phyloP scores from a whole-genome alignment of 2,329 filamentous ascomycete genomes.

The Colletotrichum sp. region DNA sequence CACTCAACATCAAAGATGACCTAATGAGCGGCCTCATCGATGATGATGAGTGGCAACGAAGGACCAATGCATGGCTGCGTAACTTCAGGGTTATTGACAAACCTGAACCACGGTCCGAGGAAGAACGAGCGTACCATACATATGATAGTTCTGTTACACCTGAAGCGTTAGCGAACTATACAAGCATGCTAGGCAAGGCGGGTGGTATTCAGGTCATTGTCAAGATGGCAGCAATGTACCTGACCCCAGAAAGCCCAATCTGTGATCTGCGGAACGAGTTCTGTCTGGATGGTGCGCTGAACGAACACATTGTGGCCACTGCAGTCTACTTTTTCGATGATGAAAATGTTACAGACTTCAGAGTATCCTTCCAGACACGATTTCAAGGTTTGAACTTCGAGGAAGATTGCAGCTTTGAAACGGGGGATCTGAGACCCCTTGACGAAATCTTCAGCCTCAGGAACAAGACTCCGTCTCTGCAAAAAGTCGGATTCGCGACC shows the following conservation, averaged over 20 bases:
- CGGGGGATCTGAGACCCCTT: background rate
- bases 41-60: background rate
- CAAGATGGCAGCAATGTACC: background rate
- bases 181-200: background rate
- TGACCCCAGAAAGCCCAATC: background rate
- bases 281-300: constrained; percentile 7
- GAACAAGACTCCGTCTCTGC: background rate
- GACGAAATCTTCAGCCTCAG: background rate
- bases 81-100: background rate
- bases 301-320: constrained; percentile 30
- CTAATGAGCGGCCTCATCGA: background rate
- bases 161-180: background rate
- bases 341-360: constrained; percentile 28
- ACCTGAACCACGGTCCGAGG: background rate
- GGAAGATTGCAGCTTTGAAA: background rate
- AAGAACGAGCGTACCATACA: background rate
- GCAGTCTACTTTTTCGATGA: constrained; percentile 32
- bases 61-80: background rate
- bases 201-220: background rate
- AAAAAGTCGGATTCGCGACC: constrained; percentile 2
- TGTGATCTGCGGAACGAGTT: background rate
- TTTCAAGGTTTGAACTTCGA: background rate
- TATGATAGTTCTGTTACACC: background rate
- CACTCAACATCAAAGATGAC: background rate
- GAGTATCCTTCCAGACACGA: background rate